These are phyloP conservation scores for Erigeron canadensis DNA, from an alignment of 129 eudicot species.

Conservation along the genomic window DNA sequence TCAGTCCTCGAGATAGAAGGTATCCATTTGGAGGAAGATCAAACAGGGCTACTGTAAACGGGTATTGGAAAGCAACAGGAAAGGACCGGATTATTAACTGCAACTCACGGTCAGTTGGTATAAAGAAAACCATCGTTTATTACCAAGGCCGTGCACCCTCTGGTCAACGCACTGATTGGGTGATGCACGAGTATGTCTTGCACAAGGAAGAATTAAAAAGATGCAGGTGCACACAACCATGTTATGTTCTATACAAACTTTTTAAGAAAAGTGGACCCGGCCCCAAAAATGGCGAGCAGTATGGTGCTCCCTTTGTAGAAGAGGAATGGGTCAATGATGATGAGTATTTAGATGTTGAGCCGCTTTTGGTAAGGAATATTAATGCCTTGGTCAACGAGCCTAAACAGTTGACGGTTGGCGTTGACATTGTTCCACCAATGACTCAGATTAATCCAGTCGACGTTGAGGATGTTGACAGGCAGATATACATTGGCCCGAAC, in stretches of 20 bases:
- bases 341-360: slow-evolving; percentile 7
- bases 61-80: slow-evolving; percentile 93
- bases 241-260: slow-evolving; percentile 58
- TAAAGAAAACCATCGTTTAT: slow-evolving; percentile 75
- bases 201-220: slow-evolving; percentile 80
- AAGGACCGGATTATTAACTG: slow-evolving; percentile 64
- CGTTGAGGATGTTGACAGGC: slow-evolving; percentile 23
- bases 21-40: slow-evolving; percentile 73
- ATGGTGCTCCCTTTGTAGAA: slow-evolving; percentile 85
- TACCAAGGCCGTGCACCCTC: slow-evolving; percentile 78
- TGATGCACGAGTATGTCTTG: slow-evolving; percentile 78
- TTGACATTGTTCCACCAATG: slow-evolving; percentile 27
- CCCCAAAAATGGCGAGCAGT: slow-evolving; percentile 86
- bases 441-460: slow-evolving; percentile 29
- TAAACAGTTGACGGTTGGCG: slow-evolving; percentile 31
- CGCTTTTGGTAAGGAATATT: slow-evolving; percentile 20
- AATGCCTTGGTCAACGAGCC: slow-evolving; percentile 33
- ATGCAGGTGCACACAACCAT: slow-evolving; percentile 50
- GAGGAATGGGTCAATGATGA: slow-evolving; percentile 80
- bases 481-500: slow-evolving; percentile 13
- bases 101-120: slow-evolving; percentile 62
- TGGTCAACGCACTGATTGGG: slow-evolving; percentile 90
- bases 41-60: slow-evolving; percentile 59
- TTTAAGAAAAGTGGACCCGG: slow-evolving; percentile 86
- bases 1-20: slow-evolving; percentile 64